Conservation (phyloP, 2,329 filamentous ascomycete genomes). For the Chaetomium sp. region DNA sequence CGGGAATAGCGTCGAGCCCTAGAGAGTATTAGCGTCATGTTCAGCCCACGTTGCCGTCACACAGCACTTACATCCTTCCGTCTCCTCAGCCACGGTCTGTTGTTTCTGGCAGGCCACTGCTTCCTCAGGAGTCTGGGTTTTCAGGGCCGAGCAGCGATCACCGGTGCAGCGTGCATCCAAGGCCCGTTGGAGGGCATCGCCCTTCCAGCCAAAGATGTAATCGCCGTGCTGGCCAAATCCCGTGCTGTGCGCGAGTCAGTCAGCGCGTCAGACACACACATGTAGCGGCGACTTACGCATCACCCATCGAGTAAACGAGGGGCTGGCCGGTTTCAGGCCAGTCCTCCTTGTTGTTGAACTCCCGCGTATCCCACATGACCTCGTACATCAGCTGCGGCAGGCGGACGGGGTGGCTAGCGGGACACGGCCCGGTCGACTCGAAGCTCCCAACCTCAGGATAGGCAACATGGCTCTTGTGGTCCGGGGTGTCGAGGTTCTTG, state of each 20-base stretch:
- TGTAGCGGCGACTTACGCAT: conserved; percentile 30
- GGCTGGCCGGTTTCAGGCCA: conserved; percentile 36
- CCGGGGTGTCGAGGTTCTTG: conserved; percentile 49
- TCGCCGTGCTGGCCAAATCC: conserved; percentile 34
- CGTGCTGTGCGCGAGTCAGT: conserved; percentile 19
- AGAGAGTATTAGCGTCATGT: not conserved
- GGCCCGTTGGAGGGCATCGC: conserved; percentile 34
- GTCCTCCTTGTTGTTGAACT: conserved; percentile 41
- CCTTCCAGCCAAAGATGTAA: conserved; percentile 36
- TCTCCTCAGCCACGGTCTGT: conserved; percentile 32
- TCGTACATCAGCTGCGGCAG: conserved; percentile 51
- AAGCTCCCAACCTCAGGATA: conserved; percentile 37
- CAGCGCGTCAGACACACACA: not conserved
- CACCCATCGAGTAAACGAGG: conserved; percentile 37
- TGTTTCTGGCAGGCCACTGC: conserved; percentile 32
- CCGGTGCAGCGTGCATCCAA: conserved; percentile 35
- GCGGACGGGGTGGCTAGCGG: conserved; percentile 46
- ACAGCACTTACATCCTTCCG: conserved; percentile 34
- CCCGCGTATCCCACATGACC: conserved; percentile 47
- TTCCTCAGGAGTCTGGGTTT: conserved; percentile 31
- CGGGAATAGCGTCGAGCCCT: conserved; percentile 29
- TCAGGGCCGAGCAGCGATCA: conserved; percentile 31
- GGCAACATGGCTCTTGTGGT: conserved; percentile 48
- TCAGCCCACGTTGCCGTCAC: not conserved
- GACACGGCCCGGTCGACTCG: conserved; percentile 41